Evolutionary conservation across 257 asterid genomes (phyloP).

Genomic region (Orobanche coerulescens): DNA sequence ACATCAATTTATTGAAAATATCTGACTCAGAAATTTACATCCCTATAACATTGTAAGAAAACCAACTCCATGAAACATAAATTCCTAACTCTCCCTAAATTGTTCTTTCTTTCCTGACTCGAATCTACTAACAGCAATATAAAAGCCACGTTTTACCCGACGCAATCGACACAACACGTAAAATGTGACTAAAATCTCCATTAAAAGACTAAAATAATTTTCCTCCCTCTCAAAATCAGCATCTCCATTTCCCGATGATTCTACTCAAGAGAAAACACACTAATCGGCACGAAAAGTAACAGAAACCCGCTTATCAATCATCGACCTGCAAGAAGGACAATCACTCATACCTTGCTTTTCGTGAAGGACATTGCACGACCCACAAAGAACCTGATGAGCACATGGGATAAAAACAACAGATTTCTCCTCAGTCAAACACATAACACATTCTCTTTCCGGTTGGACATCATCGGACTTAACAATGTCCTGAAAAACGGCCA

Average conservation of each 20-base stretch:
- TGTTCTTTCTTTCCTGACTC: slow-evolving; percentile 1
- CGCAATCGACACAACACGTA: background rate
- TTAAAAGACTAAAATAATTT: too few species aligned
- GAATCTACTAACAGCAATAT: slow-evolving; percentile 3
- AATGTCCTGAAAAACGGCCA: slow-evolving; percentile 39
- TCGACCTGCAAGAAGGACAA: slow-evolving; percentile 77
- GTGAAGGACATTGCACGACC: slow-evolving; percentile 45
- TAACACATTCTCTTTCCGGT: slow-evolving; percentile 77
- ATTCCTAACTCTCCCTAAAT: background rate
- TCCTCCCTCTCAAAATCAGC: background rate
- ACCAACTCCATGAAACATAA: slow-evolving; percentile 8
- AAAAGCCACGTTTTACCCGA: background rate
- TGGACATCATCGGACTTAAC: slow-evolving; percentile 25
- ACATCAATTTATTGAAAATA: too few species aligned
- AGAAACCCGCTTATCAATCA: slow-evolving; percentile 40
- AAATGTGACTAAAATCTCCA: background rate
- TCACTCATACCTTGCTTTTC: slow-evolving; percentile 58
- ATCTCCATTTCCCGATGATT: background rate
- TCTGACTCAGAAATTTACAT: slow-evolving; percentile 16
- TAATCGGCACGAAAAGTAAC: slow-evolving; percentile 30
- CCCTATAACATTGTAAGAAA: background rate
- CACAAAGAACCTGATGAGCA: slow-evolving; percentile 74
- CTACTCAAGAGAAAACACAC: too few species aligned
- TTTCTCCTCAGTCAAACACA: slow-evolving; percentile 70
- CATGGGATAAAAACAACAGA: slow-evolving; percentile 78